A percentile compares a stretch with the other conserved stretches of the same genome.
Evolutionary conservation across 2,329 filamentous ascomycete genomes (phyloP).

Genomic region (Aspergillus ibericus): DNA sequence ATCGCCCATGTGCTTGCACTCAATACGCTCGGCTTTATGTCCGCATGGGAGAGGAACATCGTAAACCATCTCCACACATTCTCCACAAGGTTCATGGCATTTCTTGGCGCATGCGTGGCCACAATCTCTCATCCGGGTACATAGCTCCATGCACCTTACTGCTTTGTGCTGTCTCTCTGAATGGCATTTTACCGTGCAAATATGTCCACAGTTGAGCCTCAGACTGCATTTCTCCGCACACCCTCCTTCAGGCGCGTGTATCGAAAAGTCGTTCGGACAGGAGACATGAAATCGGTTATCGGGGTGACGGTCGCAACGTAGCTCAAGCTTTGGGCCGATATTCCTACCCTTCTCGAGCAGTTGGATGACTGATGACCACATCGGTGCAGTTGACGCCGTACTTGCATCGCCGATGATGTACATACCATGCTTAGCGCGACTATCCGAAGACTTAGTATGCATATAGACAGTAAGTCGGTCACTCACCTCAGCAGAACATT

Average conservation of each 20-base stretch:
- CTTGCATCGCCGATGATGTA: constrained; percentile 18
- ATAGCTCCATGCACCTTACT: constrained; percentile 11
- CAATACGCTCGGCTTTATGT: constrained; percentile 2
- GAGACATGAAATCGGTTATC: background rate
- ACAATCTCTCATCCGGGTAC: constrained; percentile 5
- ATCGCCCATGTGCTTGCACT: background rate
- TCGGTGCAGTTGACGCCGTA: constrained; percentile 12
- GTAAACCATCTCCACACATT: background rate
- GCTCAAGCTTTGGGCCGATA: constrained; percentile 8
- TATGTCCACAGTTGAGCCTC: constrained; percentile 10
- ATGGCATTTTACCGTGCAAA: constrained; percentile 17
- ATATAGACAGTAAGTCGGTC: background rate
- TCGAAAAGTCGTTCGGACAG: constrained; percentile 5
- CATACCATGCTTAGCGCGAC: constrained; percentile 20
- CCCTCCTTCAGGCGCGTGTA: constrained; percentile 7
- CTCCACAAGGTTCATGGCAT: constrained; percentile 13
- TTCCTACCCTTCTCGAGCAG: background rate
- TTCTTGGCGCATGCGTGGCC: constrained; percentile 12
- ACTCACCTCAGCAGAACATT: constrained; percentile 9
- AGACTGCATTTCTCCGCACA: constrained; percentile 7
- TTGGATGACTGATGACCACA: constrained; percentile 13
- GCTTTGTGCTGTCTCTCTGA: constrained; percentile 7
- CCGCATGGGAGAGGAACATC: constrained; percentile 10
- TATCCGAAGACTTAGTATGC: background rate
- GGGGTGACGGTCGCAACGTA: constrained; percentile 11